Percentiles rank a stretch among this genome's conserved stretches.
phyloP scores from a whole-genome alignment of 2,329 filamentous ascomycete genomes.

The Neonectria ditissima region DNA sequence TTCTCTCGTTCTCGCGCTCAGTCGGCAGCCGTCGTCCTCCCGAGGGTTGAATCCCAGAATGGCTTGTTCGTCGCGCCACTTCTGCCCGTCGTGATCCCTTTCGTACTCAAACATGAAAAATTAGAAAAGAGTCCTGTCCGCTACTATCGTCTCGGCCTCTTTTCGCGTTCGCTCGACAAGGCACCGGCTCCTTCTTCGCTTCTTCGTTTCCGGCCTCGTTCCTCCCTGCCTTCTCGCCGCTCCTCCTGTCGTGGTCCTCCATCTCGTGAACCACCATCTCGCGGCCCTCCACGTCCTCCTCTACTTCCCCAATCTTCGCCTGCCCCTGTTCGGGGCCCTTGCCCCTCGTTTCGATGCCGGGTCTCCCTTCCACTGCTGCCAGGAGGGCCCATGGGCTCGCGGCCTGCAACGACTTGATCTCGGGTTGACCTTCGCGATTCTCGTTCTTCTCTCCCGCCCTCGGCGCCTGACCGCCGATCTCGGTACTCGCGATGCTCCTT shows the following conservation, averaged over 20 bases:
- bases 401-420: constrained; percentile 40
- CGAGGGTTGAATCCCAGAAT: neutral
- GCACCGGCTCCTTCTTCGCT: constrained; percentile 62
- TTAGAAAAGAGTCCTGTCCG: constrained; percentile 22
- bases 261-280: constrained; percentile 36
- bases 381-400: constrained; percentile 49
- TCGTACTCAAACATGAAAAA: constrained; percentile 32
- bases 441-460: constrained; percentile 50
- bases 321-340: constrained; percentile 40
- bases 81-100: constrained; percentile 19
- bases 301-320: constrained; percentile 53
- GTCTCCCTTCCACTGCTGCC: constrained; percentile 45
- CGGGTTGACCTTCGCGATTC: constrained; percentile 48
- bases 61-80: constrained; percentile 6
- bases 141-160: constrained; percentile 63
- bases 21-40: neutral
- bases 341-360: constrained; percentile 48
- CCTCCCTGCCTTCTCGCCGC: constrained; percentile 50
- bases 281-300: constrained; percentile 51
- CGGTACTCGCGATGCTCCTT: constrained; percentile 61
- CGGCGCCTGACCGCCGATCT: constrained; percentile 55
- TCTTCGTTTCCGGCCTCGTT: constrained; percentile 53
- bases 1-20: constrained; percentile 1
- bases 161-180: constrained; percentile 61
- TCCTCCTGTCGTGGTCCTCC: constrained; percentile 48